phyloP scores from a whole-genome alignment of 2,329 filamentous ascomycete species.

The Phialophora chinensis region DNA sequence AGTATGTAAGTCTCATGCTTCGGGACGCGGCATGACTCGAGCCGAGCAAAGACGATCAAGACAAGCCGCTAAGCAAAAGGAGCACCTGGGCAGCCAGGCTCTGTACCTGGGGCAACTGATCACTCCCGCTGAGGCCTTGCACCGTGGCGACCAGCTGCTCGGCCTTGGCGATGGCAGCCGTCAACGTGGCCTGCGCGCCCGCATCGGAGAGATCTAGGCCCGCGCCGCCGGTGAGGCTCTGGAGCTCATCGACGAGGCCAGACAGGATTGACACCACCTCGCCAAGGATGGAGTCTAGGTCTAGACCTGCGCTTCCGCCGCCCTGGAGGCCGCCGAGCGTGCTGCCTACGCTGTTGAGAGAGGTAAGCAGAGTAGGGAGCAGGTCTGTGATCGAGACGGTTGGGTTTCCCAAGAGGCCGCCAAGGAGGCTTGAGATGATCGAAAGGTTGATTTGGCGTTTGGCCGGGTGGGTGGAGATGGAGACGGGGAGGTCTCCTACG shows the following conservation, averaged over 20 bases:
- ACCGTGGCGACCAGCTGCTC: slow-evolving; percentile 15
- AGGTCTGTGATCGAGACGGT: slow-evolving; percentile 21
- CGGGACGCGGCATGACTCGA: not conserved
- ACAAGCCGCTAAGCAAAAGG: slow-evolving; percentile 11
- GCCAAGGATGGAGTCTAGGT: slow-evolving; percentile 20
- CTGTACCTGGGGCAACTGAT: slow-evolving; percentile 8
- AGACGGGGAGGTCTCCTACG: not conserved
- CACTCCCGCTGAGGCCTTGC: slow-evolving; percentile 11
- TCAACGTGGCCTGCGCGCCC: not conserved
- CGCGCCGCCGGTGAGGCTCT: slow-evolving; percentile 4
- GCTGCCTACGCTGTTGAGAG: slow-evolving; percentile 17
- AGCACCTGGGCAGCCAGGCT: slow-evolving; percentile 17
- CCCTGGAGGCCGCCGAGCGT: slow-evolving; percentile 15
- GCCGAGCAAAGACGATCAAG: not conserved
- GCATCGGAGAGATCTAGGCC: slow-evolving; percentile 13
- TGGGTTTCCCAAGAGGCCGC: slow-evolving; percentile 18
- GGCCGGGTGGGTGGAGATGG: not conserved
- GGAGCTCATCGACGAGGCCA: slow-evolving; percentile 14
- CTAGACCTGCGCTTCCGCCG: slow-evolving; percentile 20
- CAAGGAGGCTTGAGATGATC: slow-evolving; percentile 13
- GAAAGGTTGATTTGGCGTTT: slow-evolving; percentile 14
- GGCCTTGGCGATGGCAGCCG: slow-evolving; percentile 16
- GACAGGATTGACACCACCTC: slow-evolving; percentile 14
- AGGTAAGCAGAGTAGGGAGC: slow-evolving; percentile 21
- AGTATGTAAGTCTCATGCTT: not conserved